Base-by-base conservation (phyloP, 352 stramenopile genomes). In the Phytophthora aleatoria region DNA sequence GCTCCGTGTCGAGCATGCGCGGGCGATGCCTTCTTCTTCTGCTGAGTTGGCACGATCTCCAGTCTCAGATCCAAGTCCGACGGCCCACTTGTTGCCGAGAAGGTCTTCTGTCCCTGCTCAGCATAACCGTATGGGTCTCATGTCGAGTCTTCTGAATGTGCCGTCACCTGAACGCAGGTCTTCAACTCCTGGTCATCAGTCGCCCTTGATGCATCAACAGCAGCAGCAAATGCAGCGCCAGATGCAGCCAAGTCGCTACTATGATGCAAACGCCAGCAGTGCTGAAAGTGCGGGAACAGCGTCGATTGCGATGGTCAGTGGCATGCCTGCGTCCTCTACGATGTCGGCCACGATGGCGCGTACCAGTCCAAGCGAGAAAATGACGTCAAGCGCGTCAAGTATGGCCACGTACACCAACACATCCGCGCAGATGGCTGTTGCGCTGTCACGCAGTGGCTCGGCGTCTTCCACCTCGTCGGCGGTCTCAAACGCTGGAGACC, bases 91-190 rank as follows among this genome's bases (percentile, higher is more conserved):
- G 64, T 59, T 93, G 5, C 79, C 82, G 43, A 73, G 66, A 30
- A 57, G 76, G 35, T 51, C 70, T 36, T 57, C 61, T 0, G 52
- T 52, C 3, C 47, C 73, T 39, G 59, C 67, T 16, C 50, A 59
- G 16, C 50, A 70, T 27, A 91, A 76, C 56, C 74, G 80, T 12
- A 94, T 94, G 81, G 78, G 77, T 7, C 70, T 90, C 35, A 94
- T 94, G 85, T 79, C 81, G 10, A 94, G 81, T 36, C 63, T 94
- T n/a, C 66, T 94, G 12, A 94, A 92, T 64, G 80, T 90, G 3
- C 67, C 79, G 2, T 89, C 82, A 7, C 76, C 81, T n/a, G 83
- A 92, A 28, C 77, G 44, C 64, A 78, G 38, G 63, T 64, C 24
- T 51, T 84, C 43, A 62, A 74, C 33, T 49, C 47, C 16, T 69